A percentile compares a stretch with the other conserved stretches of the same genome.
Conservation (phyloP, 352 stramenopile genomes). For the Pseudoperonospora humuli region DNA sequence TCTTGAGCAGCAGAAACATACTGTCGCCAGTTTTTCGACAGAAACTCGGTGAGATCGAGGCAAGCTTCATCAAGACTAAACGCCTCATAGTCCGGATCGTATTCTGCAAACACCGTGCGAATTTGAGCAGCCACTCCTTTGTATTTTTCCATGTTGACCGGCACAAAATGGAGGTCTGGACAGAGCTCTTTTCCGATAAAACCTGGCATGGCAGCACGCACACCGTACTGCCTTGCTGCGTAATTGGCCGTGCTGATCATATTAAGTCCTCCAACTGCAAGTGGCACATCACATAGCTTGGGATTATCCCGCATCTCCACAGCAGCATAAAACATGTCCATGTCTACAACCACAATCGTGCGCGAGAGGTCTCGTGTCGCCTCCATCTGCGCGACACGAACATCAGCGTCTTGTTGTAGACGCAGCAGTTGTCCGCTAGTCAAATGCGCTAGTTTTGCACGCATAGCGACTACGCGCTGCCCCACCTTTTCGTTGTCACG, state of each 20-base stretch:
- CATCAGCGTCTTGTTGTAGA: conserved; percentile 36
- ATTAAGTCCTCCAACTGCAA: conserved; percentile 86
- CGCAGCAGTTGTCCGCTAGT: conserved; percentile 24
- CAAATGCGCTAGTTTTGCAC: conserved; percentile 47
- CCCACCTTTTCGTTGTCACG: conserved; percentile 87
- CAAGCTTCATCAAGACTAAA: conserved; percentile 94
- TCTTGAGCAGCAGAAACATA: conserved; percentile 20
- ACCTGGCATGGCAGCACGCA: conserved; percentile 93
- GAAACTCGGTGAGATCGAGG: conserved; percentile 89
- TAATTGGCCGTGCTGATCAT: conserved; percentile 98
- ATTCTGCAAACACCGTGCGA: conserved; percentile 83
- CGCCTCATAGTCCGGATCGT: conserved; percentile 88
- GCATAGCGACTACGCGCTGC: conserved; percentile 68
- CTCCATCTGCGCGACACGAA: conserved; percentile 45
- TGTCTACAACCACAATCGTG: conserved; percentile 90
- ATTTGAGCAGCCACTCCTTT: conserved; percentile 62
- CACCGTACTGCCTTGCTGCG: conserved; percentile 88
- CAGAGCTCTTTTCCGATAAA: conserved; percentile 95
- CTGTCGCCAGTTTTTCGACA: conserved; percentile 49
- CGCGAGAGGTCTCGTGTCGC: conserved; percentile 41
- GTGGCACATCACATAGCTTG: conserved; percentile 77
- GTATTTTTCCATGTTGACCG: conserved; percentile 90
- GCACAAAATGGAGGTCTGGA: conserved; percentile 89
- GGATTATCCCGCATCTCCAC: conserved; percentile 93
- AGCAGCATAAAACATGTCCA: conserved; percentile 97